Percentiles rank a stretch among this genome's conserved stretches.
These are phyloP conservation scores for Quillaja saponaria DNA, from an alignment of 306 rosid genomes.

Conservation along the genomic window DNA sequence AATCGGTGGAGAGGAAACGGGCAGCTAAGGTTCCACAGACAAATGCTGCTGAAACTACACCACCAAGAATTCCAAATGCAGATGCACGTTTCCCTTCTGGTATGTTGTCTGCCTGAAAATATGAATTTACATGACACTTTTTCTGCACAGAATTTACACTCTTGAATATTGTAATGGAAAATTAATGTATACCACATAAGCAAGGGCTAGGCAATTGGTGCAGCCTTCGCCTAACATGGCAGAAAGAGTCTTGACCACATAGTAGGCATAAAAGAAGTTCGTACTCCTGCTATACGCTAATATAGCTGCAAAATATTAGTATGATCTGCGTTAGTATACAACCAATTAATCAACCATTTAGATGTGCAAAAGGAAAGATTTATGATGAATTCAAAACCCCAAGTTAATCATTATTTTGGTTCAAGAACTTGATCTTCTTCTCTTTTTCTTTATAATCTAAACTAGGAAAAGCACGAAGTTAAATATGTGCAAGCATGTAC, in stretches of 20 bases:
- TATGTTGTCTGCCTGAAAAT: slow-evolving; percentile 65
- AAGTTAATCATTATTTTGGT: too few species aligned
- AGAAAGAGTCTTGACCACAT: slow-evolving; percentile 53
- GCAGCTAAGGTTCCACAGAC: slow-evolving; percentile 74
- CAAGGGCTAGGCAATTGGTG: slow-evolving; percentile 65
- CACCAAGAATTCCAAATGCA: slow-evolving; percentile 74
- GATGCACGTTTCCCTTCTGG: slow-evolving; percentile 53
- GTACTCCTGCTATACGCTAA: slow-evolving; percentile 64
- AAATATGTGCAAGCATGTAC: too few species aligned
- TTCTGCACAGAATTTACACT: not conserved
- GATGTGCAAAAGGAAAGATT: not conserved
- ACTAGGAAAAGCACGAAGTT: too few species aligned
- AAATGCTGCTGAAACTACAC: slow-evolving; percentile 62
- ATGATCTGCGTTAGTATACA: too few species aligned
- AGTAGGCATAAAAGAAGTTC: slow-evolving; percentile 65
- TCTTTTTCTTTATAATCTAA: too few species aligned
- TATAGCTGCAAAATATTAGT: slow-evolving; percentile 49
- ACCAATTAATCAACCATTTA: too few species aligned
- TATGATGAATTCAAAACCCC: too few species aligned
- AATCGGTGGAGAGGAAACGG: slow-evolving; percentile 66
- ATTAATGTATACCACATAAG: slow-evolving; percentile 62
- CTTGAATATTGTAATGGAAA: not conserved
- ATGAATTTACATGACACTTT: not conserved
- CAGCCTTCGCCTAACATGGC: slow-evolving; percentile 65
- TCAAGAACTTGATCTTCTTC: too few species aligned